Evolutionary conservation across 1,139 yeast species (phyloP).

Genomic region (Yamadazyma oceani): DNA sequence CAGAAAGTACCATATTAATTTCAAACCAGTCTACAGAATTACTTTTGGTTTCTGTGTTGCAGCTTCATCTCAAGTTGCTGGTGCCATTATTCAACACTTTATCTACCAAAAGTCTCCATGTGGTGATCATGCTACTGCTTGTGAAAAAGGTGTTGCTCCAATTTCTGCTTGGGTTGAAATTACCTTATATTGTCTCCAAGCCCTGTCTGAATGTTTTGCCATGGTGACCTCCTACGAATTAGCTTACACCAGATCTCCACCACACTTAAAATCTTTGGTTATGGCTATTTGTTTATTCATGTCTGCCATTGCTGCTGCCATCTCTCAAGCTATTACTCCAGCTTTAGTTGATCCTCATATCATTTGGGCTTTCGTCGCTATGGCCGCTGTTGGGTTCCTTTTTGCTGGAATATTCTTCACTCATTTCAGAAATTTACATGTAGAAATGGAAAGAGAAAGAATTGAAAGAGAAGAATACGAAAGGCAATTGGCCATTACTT

Average conservation of each 20-base stretch:
- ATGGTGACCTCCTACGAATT: conserved; percentile 67
- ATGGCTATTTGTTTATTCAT: conserved; percentile 65
- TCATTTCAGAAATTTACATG: conserved; percentile 54
- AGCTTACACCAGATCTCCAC: conserved; percentile 71
- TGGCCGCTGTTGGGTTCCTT: conserved; percentile 23
- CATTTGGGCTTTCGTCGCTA: conserved; percentile 20
- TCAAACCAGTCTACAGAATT: conserved; percentile 38
- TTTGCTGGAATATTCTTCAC: conserved; percentile 43
- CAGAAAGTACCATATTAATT: conserved; percentile 44
- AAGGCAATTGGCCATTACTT: conserved; percentile 9
- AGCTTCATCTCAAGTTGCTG: conserved; percentile 40
- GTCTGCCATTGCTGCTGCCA: conserved; percentile 59
- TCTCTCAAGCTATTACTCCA: conserved; percentile 55
- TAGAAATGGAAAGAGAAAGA: conserved; percentile 48
- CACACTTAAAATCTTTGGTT: conserved; percentile 64
- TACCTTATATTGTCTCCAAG: conserved; percentile 53
- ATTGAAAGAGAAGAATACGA: conserved; percentile 24
- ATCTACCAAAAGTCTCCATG: conserved; percentile 40
- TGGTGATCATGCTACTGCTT: conserved; percentile 45
- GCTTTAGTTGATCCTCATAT: conserved; percentile 29
- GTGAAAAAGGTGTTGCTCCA: conserved; percentile 48
- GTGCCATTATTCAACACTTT: conserved; percentile 38
- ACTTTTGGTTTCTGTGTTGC: conserved; percentile 36
- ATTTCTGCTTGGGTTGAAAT: conserved; percentile 58
- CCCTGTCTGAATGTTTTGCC: conserved; percentile 70